Evolutionary conservation across 2,329 filamentous ascomycete species (phyloP), one percentile per base, ranked within the genome.

Genomic region (Ascochyta clinopodiicola): DNA sequence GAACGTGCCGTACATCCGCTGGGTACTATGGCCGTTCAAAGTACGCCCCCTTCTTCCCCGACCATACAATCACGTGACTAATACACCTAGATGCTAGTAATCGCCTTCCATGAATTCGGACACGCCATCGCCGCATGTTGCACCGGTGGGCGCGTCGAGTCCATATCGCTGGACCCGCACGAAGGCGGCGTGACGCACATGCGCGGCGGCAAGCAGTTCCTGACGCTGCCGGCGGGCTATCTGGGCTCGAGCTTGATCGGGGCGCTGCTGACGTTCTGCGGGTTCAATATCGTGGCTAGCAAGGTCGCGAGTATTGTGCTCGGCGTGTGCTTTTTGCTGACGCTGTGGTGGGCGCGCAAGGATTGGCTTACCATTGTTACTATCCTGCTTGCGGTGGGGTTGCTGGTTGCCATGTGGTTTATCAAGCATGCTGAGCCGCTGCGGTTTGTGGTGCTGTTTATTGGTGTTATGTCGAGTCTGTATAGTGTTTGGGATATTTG

Each of bases 401-500:
- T 93, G 66, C 73, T 93, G 24, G 79, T 92, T 1, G 90, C 81
- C 0, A 91, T 87, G 70, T 93, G 90, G 90, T 93, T 93, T 74
- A 92, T 93, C 68, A 82, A 83, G 4, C 88, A 92, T 72, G 90
- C 88, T 0, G 86, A 91, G 74, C 84, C 89, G 4, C 75, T 93
- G 72, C 80, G 89, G 56, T 93, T 89, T 69, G 84, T 92, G 46
- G 87, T 90, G 47, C 81, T 93, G 25, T 93, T 93, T 67, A 91
- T 93, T 58, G 90, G 90, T 37, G 89, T 92, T 64, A 92, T 93
- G 90, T 89, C 86, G 6, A 88, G 86, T 2, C 82, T 93, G 1
- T 93, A 93, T 75, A 90, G 87, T 61, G 89, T 90, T 5, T 93
- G 90, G 90, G 90, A 93, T 78, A 93, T 93, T 63, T 92, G 89